phyloP scores from a whole-genome alignment of 495 filamentous ascomycete species.

The Sordaria brevicollis region DNA sequence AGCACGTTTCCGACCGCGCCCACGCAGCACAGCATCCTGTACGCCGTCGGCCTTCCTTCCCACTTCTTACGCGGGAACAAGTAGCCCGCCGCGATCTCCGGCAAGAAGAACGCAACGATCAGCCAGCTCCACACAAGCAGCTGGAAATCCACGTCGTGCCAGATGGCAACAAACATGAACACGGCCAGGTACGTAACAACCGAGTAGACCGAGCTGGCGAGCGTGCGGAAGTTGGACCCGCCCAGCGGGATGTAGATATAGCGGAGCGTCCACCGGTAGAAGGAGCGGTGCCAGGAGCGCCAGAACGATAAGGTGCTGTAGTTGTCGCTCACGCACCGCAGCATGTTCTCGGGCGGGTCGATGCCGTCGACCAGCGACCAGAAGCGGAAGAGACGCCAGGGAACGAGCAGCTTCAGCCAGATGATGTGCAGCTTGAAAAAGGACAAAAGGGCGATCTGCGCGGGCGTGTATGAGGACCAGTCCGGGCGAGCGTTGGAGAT shows the following conservation, averaged over 20 bases:
- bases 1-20: constrained; percentile 79
- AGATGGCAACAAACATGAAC: constrained; percentile 95
- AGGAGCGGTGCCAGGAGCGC: constrained; percentile 90
- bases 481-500: constrained; percentile 71
- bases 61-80: constrained; percentile 65
- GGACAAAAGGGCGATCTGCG: constrained; percentile 81
- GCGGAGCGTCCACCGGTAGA: constrained; percentile 85
- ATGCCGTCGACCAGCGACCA: constrained; percentile 85
- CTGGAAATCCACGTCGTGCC: constrained; percentile 94
- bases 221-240: constrained; percentile 43
- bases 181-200: constrained; percentile 70
- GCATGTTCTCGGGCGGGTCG: constrained; percentile 96
- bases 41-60: constrained; percentile 53
- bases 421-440: constrained; percentile 97
- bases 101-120: constrained; percentile 83
- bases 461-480: constrained; percentile 78
- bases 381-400: constrained; percentile 95
- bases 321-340: constrained; percentile 93
- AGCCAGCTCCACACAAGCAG: constrained; percentile 97
- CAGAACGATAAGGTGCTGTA: constrained; percentile 89
- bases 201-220: constrained; percentile 28
- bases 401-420: constrained; percentile 94
- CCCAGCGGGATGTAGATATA: constrained; percentile 94
- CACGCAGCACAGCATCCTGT: constrained; percentile 72
- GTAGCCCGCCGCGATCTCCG: constrained; percentile 62